Base-by-base conservation (phyloP, 2,329 filamentous ascomycete species). In the Arthrinium puccinioides region DNA sequence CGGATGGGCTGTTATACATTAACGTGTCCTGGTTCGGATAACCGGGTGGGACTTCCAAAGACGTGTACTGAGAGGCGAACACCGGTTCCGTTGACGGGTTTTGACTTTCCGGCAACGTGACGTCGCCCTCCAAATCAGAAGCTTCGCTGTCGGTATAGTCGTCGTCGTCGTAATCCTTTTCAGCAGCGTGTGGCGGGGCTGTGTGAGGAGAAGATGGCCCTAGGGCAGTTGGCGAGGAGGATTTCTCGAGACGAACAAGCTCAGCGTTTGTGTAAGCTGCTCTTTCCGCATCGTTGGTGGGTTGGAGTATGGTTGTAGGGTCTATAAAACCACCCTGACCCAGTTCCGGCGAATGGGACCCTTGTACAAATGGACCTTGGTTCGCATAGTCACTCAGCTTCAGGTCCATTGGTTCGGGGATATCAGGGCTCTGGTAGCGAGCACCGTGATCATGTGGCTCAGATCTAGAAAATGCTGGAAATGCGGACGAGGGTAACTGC, bases 361-460 rank as follows among this genome's bases (percentile, higher is more conserved):
- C 33, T 21, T 48, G 47, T 29, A 54, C n/a, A n/a, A n/a, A n/a
- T n/a, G n/a, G 46, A 37, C 44, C 43, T 38, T 52, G 50, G 29
- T 28, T 26, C 18, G 18, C 14, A 9, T 20, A 41, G 21, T 45
- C 45, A 35, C n/a, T 20, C n/a, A 28, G 20, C 13, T 55, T 51
- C 18, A 54, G 32, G 23, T 57, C 49, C 54, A 59, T 57, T 19
- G 55, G 55, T 35, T 56, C 55, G 37, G 55, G 56, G 41, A 59
- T 56, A 30, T 52, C 55, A 28, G 56, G 56, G 43, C 55, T 59
- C 48, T 54, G 50, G 50, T 58, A 51, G 35, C 56, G 52, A 14
- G 31, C 16, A 4, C 24, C 31, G 20, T 33, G 31, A 16, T 16
- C n/a, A n/a, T n/a, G n/a, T n/a, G n/a, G n/a, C n/a, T n/a, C n/a